phyloP scores from a whole-genome alignment of 2,329 filamentous ascomycete genomes.

The Claviceps sp. region DNA sequence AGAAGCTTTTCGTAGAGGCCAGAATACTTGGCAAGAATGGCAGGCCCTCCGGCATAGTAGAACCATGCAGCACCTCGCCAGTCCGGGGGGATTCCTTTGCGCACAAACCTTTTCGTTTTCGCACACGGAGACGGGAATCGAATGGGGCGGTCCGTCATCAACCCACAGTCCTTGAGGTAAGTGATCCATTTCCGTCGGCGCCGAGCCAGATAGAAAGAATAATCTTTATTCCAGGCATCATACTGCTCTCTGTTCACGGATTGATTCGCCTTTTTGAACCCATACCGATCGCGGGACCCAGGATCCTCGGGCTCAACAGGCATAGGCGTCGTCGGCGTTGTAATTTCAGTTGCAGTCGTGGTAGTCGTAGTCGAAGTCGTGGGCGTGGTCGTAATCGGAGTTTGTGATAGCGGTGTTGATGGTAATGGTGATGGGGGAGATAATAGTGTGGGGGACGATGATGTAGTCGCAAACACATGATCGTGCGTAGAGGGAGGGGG shows the following conservation, averaged over 20 bases:
- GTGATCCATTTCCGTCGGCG: constrained; percentile 71
- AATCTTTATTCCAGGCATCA: constrained; percentile 65
- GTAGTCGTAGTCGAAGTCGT: background rate
- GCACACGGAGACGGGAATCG: constrained; percentile 68
- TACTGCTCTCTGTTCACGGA: constrained; percentile 66
- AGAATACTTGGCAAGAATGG: constrained; percentile 59
- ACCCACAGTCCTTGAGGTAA: constrained; percentile 61
- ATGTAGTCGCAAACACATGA: background rate
- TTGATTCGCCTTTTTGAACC: constrained; percentile 79
- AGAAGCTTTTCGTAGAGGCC: constrained; percentile 66
- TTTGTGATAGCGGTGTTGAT: constrained; percentile 6
- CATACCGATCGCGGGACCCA: constrained; percentile 62
- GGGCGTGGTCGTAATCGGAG: background rate
- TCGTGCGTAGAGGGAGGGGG: background rate
- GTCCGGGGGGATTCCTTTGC: constrained; percentile 87
- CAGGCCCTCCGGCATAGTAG: constrained; percentile 82
- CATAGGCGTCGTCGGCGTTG: background rate
- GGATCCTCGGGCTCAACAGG: constrained; percentile 31
- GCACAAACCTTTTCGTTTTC: constrained; percentile 79
- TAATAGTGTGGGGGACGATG: background rate
- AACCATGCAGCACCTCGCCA: constrained; percentile 97
- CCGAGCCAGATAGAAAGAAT: constrained; percentile 60
- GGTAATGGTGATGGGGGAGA: constrained; percentile 6
- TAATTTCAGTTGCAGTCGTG: background rate
- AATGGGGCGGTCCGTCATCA: constrained; percentile 58